Percentiles rank a stretch among this genome's conserved stretches.
Conservation (phyloP, 352 stramenopile genomes). For the Pythium insidiosum region DNA sequence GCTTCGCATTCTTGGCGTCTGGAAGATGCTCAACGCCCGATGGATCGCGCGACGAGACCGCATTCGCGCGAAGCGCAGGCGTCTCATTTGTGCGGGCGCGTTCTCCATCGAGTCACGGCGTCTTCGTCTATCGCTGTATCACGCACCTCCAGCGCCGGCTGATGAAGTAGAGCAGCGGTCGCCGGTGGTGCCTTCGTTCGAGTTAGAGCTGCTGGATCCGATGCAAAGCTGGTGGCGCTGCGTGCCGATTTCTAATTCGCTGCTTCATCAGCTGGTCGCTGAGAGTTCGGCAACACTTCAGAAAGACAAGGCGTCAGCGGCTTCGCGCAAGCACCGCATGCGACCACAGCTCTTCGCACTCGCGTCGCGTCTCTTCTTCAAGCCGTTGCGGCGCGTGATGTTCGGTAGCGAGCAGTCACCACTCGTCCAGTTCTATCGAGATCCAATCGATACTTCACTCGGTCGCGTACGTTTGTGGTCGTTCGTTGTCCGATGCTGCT, state of each 20-base stretch:
- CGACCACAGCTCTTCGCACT: too few relatives aligned
- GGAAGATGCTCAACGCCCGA: slow-evolving; percentile 36
- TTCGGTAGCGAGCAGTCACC: too few relatives aligned
- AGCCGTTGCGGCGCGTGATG: background rate
- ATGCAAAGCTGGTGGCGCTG: too few relatives aligned
- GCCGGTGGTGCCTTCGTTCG: too few relatives aligned
- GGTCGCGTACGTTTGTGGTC: slow-evolving; percentile 6
- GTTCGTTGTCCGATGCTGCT: background rate
- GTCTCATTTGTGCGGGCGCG: slow-evolving; percentile 18
- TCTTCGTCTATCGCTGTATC: slow-evolving; percentile 33
- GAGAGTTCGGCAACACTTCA: too few relatives aligned
- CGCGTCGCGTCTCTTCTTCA: slow-evolving; percentile 6
- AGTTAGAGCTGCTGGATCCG: slow-evolving; percentile 22
- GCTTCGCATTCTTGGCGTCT: slow-evolving; percentile 29
- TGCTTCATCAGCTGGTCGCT: too few relatives aligned
- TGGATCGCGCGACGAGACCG: slow-evolving; percentile 31
- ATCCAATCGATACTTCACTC: slow-evolving; percentile 13
- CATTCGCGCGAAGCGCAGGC: slow-evolving; percentile 33
- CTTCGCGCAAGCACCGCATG: too few relatives aligned
- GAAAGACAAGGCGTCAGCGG: too few relatives aligned
- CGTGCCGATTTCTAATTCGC: too few relatives aligned
- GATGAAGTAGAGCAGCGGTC: too few relatives aligned
- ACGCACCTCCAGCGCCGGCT: background rate
- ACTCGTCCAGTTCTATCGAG: slow-evolving; percentile 12
- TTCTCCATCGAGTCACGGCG: slow-evolving; percentile 22